These are phyloP conservation scores for Chlorencoelia australis DNA, from an alignment of 2,329 filamentous ascomycete species.

Conservation along the genomic window DNA sequence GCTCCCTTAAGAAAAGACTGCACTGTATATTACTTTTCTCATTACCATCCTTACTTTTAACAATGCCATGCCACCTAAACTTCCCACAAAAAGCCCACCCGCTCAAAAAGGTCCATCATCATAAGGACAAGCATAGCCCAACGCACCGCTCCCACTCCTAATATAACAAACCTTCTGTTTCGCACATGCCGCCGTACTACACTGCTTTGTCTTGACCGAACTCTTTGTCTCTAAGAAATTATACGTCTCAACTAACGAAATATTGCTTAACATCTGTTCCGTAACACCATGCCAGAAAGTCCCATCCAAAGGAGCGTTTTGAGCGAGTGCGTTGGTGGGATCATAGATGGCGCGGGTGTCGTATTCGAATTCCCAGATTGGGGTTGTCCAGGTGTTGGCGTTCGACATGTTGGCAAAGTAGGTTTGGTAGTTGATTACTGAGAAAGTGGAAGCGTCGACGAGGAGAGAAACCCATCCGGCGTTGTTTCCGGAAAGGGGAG, in stretches of 20 bases:
- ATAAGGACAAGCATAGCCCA: slow-evolving; percentile 14
- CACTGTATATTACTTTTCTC: too few species aligned
- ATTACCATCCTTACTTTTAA: too few species aligned
- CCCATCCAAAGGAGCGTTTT: slow-evolving; percentile 19
- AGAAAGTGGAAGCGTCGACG: slow-evolving; percentile 22
- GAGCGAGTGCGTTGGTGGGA: slow-evolving; percentile 15
- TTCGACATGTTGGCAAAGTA: slow-evolving; percentile 22
- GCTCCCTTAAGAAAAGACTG: too few species aligned
- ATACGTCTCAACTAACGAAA: slow-evolving; percentile 20
- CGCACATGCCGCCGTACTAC: slow-evolving; percentile 14
- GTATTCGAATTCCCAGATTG: slow-evolving; percentile 25
- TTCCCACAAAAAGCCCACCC: too few species aligned
- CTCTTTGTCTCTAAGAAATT: slow-evolving; percentile 22
- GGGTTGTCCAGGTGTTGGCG: slow-evolving; percentile 20
- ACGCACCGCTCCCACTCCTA: slow-evolving; percentile 18
- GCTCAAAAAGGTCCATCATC: neutral
- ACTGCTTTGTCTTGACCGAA: slow-evolving; percentile 10
- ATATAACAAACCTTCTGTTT: slow-evolving; percentile 25
- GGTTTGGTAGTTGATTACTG: slow-evolving; percentile 22
- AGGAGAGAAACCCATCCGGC: slow-evolving; percentile 22
- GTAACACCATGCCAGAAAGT: slow-evolving; percentile 25
- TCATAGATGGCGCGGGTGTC: slow-evolving; percentile 19
- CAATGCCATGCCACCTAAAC: too few species aligned
- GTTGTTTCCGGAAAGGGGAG: slow-evolving; percentile 23
- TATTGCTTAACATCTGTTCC: slow-evolving; percentile 19